Base-by-base conservation (phyloP, 768 basidiomycete species). In the Saitozyma podzolica region DNA sequence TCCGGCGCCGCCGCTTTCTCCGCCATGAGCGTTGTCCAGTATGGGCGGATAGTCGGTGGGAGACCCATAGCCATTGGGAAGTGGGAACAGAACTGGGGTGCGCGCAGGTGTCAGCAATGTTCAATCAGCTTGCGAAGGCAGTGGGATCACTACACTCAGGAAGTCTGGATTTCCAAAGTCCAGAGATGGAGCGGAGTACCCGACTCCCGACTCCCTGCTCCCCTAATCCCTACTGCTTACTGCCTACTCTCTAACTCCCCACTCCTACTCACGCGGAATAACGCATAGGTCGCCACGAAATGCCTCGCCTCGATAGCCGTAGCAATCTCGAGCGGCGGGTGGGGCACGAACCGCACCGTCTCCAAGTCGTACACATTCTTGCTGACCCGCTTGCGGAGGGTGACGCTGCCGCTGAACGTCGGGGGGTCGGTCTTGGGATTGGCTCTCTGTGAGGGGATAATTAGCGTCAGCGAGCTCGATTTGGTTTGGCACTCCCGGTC, bases 201-300 rank as follows among this genome's bases (percentile, higher is more conserved):
- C n/a, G 2, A 6, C 45, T 47, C 2, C 11, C n/a, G 2, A 47
- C 45, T 47, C 45, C 45, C 17, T n/a, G 69, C 79, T 81, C 80
- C n/a, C n/a, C n/a, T n/a, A n/a, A n/a, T n/a, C n/a, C n/a, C n/a
- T n/a, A n/a, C n/a, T n/a, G n/a, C n/a, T 9, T 17, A 39, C 47
- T 10, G 19, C 19, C n/a, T 8, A 20, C 47, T 50, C 3, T 7
- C 17, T 50, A 6, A 19, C 5, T 8, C n/a, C 4, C 41, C n/a
- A n/a, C n/a, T n/a, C n/a, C 17, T n/a, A 70, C 79, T 81, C 80
- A 93, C 91, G 69, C 92, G 87, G 78, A 92, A 90, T 57, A 95
- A 80, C 47, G 90, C 89, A 70, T 90, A 92, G 3, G 88, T 89
- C 14, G 92, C 92, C 45, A 88, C 92, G 88, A 90, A 93, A 74